Base-by-base conservation (phyloP, 805 yeast species). In the Suhomyces xylopsoci region DNA sequence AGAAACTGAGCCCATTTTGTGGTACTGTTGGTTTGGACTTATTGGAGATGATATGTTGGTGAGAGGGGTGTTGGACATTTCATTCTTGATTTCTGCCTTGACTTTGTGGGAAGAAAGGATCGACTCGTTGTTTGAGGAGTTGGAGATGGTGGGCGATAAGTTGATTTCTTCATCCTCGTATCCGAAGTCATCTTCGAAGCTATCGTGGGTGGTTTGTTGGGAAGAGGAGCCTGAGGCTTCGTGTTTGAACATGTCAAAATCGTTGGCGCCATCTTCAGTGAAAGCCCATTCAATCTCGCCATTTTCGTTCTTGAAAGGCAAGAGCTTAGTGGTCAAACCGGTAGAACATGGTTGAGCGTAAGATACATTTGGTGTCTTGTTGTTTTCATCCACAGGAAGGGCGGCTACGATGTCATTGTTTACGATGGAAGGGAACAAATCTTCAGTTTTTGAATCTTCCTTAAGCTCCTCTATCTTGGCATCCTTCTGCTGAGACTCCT, bases 231-330 rank as follows among this genome's bases (percentile, higher is more conserved):
- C 8, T 22, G 43, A 15, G 10, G 47, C 42, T 15, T 47, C 32
- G 24, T 50, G 50, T 51, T 65, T 66, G 54, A 67, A 68, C 10
- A 59, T 63, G 30, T 69, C 72, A 47, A 67, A 57, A 52, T 66
- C 73, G 49, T 58, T 49, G 32, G 51, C 48, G 10, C 62, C 45
- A 55, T 74, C 78, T 42, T 80, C 82, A 22, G 79, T 76, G 51
- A 83, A 74, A 14, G 76, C 75, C 82, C 86, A 83, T 51, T 81
- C 84, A 14, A 83, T 74, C 55, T 81, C 82, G 3, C 87, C 88
- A 32, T 75, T 72, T 14, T 64, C 66, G 58, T 81, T 81, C 47
- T 77, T 79, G 55, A 76, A 71, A 3, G 85, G 82, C n/a, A 80
- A 65, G 45, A 81, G 69, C 49, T 80, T 71, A 2, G 84, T 71